These are phyloP conservation scores for Alternaria arborescens DNA, from an alignment of 2,329 filamentous ascomycete species.

Conservation along the genomic window DNA sequence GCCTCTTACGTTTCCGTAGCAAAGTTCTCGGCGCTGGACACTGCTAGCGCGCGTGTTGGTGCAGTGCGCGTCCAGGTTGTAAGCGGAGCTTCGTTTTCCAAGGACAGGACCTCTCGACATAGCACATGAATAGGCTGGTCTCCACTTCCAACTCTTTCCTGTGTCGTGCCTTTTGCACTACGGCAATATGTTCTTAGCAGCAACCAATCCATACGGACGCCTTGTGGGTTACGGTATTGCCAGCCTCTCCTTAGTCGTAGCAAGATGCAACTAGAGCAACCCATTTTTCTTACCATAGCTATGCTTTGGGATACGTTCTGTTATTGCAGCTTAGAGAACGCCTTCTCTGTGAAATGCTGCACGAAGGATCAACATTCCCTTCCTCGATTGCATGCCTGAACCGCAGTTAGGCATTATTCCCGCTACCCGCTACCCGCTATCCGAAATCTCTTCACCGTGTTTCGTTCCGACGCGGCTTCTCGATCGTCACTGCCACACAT, in stretches of 20 bases:
- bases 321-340: neutral
- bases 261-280: neutral
- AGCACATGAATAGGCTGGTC: slow-evolving; percentile 14
- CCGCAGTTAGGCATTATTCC: neutral
- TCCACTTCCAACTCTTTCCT: slow-evolving; percentile 25
- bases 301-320: neutral
- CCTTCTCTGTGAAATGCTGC: neutral
- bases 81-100: slow-evolving; percentile 7
- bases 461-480: slow-evolving; percentile 20
- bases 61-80: slow-evolving; percentile 15
- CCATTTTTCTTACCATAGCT: neutral
- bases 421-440: slow-evolving; percentile 10
- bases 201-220: slow-evolving; percentile 10
- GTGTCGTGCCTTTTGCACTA: slow-evolving; percentile 21
- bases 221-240: slow-evolving; percentile 1
- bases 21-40: slow-evolving; percentile 11
- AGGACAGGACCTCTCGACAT: neutral
- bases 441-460: slow-evolving; percentile 10
- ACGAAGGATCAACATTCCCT: neutral
- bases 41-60: slow-evolving; percentile 15
- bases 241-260: neutral
- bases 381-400: neutral
- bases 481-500: slow-evolving; percentile 2
- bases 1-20: slow-evolving; percentile 24
- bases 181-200: slow-evolving; percentile 9